Evolutionary conservation across 768 basidiomycete genomes (phyloP).

Genomic region (Dioszegia crocea): DNA sequence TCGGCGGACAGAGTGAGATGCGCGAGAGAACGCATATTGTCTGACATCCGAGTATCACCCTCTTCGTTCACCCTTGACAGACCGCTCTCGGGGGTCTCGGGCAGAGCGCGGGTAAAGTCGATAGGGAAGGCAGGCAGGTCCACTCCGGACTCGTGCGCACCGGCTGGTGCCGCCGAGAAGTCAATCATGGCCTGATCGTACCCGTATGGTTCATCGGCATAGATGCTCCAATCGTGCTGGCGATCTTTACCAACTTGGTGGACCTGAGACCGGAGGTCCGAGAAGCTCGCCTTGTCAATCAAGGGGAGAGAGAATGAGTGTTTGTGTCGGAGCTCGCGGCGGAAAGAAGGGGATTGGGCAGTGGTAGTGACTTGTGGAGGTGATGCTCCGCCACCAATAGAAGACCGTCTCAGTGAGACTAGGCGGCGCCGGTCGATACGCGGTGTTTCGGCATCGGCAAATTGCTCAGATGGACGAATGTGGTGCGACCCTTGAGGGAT

Average conservation of each 20-base stretch:
- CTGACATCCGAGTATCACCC: conserved; percentile 4
- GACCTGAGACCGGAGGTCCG: conserved; percentile 19
- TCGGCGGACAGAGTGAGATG: conserved; percentile 1
- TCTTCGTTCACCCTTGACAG: conserved; percentile 8
- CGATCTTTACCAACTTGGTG: conserved; percentile 19
- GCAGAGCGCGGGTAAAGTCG: neutral
- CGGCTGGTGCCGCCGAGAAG: neutral
- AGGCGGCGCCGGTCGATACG: neutral
- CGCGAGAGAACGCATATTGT: neutral
- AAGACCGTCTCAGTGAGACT: neutral
- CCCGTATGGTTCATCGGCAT: neutral
- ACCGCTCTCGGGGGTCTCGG: neutral
- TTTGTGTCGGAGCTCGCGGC: conserved; percentile 23
- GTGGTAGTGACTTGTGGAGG: neutral
- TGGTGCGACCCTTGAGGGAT: neutral
- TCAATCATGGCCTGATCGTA: neutral
- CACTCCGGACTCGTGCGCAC: conserved; percentile 17
- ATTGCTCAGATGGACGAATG: conserved; percentile 4
- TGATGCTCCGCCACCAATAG: neutral
- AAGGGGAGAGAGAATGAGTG: conserved; percentile 22
- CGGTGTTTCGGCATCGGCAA: conserved; percentile 6
- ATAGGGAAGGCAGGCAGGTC: conserved; percentile 34
- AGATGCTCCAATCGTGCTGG: conserved; percentile 1
- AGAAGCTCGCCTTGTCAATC: conserved; percentile 21
- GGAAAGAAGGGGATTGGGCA: neutral